Percentiles rank a stretch among this genome's conserved stretches.
These are phyloP conservation scores for Bruguiera hainesii DNA, from an alignment of 441 rosid genomes.

Conservation along the genomic window DNA sequence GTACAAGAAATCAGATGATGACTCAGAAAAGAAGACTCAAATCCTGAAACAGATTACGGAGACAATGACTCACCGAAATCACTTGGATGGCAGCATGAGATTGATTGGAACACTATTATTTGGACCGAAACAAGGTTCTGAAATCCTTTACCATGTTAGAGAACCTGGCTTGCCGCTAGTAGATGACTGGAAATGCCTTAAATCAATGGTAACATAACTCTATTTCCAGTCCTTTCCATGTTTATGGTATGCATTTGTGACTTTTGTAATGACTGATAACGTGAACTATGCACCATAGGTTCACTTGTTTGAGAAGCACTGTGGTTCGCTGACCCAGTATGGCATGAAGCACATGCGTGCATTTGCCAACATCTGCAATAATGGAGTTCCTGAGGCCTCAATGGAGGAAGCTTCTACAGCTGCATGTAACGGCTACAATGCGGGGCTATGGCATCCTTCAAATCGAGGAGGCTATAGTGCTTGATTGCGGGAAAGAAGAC, in stretches of 20 bases:
- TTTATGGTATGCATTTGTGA: too few species aligned
- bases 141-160: conserved; percentile 39
- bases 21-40: conserved; percentile 43
- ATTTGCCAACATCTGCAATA: conserved; percentile 83
- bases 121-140: conserved; percentile 43
- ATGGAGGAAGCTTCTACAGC: conserved; percentile 65
- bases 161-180: conserved; percentile 56
- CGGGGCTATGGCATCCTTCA: conserved; percentile 40
- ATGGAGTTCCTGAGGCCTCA: conserved; percentile 34
- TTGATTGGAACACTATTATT: conserved; percentile 55
- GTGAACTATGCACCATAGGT: conserved; percentile 34
- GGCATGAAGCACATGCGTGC: conserved; percentile 97
- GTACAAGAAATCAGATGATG: conserved; percentile 49
- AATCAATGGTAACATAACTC: conserved; percentile 49
- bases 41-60: conserved; percentile 44
- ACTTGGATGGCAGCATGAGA: conserved; percentile 61
- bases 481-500: conserved; percentile 20
- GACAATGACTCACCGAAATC: conserved; percentile 48
- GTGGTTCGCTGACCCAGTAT: conserved; percentile 81
- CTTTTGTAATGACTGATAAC: too few species aligned
- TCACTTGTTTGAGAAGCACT: conserved; percentile 58
- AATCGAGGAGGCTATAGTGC: conserved; percentile 75
- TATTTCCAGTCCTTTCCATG: neutral
- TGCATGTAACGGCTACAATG: conserved; percentile 42
- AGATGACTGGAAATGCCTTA: conserved; percentile 82